phyloP scores from a whole-genome alignment of 139 green algal species.

The Chlamydomonas sp. region DNA sequence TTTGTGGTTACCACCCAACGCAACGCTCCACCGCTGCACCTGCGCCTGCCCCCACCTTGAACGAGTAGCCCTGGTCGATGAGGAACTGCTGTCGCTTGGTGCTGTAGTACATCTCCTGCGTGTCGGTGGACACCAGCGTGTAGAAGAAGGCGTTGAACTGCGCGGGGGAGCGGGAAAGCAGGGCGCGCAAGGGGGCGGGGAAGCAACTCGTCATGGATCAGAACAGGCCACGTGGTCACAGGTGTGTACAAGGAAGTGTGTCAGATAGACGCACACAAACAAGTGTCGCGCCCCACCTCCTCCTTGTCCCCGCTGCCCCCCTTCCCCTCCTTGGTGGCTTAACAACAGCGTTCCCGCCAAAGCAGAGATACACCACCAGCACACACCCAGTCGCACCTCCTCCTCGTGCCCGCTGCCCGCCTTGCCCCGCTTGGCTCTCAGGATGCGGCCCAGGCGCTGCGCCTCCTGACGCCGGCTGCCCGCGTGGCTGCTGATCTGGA shows the following conservation, averaged over 20 bases:
- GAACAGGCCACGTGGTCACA: background rate
- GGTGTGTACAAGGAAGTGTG: background rate
- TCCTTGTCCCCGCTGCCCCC: background rate
- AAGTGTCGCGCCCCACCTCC: background rate
- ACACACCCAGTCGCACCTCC: constrained; percentile 5
- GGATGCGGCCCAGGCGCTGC: constrained; percentile 96
- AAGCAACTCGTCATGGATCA: background rate
- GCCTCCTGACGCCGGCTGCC: constrained; percentile 95
- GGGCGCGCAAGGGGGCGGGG: background rate
- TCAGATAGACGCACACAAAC: background rate
- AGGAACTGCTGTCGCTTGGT: constrained; percentile 99
- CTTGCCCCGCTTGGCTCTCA: constrained; percentile 90
- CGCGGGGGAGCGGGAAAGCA: background rate
- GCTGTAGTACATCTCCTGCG: constrained; percentile 97
- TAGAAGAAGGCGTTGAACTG: constrained; percentile 99
- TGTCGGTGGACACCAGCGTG: constrained; percentile 97
- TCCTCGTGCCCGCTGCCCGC: constrained; percentile 41
- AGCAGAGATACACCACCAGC: constrained; percentile 28
- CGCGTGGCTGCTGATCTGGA: constrained; percentile 97
- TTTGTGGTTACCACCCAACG: too few species aligned
- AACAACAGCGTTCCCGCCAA: background rate
- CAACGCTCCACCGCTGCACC: background rate
- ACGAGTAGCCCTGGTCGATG: constrained; percentile 98
- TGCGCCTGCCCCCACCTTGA: constrained; percentile 82
- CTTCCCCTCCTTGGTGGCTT: background rate